Percentiles rank a stretch among this genome's conserved stretches.
Conservation (phyloP, 495 filamentous ascomycete genomes). For the Penicillium argentinense region DNA sequence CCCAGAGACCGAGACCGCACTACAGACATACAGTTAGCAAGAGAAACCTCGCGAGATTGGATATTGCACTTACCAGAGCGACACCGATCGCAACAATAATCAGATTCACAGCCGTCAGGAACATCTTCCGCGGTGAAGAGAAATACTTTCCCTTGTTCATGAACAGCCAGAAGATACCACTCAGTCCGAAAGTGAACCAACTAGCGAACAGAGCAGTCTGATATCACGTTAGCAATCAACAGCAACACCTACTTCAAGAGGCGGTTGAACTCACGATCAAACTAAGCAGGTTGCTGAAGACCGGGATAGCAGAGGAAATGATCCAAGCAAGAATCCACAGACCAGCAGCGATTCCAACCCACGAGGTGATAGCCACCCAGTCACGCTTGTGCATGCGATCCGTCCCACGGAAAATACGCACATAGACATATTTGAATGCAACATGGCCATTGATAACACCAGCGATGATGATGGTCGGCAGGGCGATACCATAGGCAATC, state of each 20-base stretch:
- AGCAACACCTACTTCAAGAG: background rate
- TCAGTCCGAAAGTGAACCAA: constrained; percentile 44
- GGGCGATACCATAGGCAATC: constrained; percentile 71
- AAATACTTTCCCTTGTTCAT: constrained; percentile 35
- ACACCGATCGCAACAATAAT: constrained; percentile 26
- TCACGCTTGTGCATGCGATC: constrained; percentile 53
- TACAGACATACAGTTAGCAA: constrained; percentile 7
- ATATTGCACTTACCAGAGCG: constrained; percentile 4
- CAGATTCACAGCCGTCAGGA: constrained; percentile 31
- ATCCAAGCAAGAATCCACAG: constrained; percentile 70
- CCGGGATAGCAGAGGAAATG: constrained; percentile 70
- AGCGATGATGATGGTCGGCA: constrained; percentile 53
- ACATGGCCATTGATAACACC: constrained; percentile 55
- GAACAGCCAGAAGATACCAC: constrained; percentile 38
- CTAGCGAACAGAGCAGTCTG: constrained; percentile 37
- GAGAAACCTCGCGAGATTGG: too few species aligned
- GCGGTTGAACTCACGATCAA: constrained; percentile 37
- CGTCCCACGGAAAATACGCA: constrained; percentile 33
- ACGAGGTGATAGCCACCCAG: constrained; percentile 48
- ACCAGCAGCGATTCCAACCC: constrained; percentile 55
- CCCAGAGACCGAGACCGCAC: constrained; percentile 42
- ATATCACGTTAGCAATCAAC: background rate
- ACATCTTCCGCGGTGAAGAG: constrained; percentile 21
- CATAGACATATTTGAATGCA: constrained; percentile 64
- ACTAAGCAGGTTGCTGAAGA: constrained; percentile 65